Percentiles rank a stretch among this genome's conserved stretches.
These are phyloP conservation scores for Umbilicus rupestris DNA, from an alignment of 164 flowering plant species.

Conservation along the genomic window DNA sequence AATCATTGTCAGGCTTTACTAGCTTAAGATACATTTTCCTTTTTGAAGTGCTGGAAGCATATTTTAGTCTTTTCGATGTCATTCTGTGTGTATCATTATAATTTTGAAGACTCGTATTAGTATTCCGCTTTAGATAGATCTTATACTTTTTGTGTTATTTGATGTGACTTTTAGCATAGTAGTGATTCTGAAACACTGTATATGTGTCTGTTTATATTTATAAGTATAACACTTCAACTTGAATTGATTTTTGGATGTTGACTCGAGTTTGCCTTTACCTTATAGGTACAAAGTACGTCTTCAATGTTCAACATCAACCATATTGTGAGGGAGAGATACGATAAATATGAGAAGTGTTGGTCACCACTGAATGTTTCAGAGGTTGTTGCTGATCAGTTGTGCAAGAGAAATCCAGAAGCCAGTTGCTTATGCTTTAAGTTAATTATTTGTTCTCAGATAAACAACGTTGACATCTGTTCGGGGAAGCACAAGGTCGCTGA, in stretches of 20 bases:
- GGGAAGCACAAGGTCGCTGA: constrained; percentile 15
- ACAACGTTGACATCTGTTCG: constrained; percentile 9
- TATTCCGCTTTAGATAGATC: background rate
- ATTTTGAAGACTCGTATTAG: background rate
- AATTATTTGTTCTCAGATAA: constrained; percentile 38
- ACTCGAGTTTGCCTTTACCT: constrained; percentile 6
- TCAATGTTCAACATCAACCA: constrained; percentile 51
- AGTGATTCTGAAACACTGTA: background rate
- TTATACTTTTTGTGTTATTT: background rate
- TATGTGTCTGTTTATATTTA: background rate
- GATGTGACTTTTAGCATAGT: background rate
- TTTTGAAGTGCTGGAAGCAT: too few relatives aligned
- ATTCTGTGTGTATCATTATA: background rate
- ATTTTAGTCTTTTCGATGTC: too few relatives aligned
- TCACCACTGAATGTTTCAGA: constrained; percentile 77
- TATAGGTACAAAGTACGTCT: constrained; percentile 36
- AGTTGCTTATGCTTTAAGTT: constrained; percentile 84
- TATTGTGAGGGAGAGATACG: constrained; percentile 43
- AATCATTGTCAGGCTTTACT: background rate
- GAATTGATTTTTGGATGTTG: background rate
- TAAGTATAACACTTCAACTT: background rate
- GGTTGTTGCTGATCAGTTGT: constrained; percentile 37
- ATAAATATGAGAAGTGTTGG: constrained; percentile 45
- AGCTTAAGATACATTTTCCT: too few relatives aligned
- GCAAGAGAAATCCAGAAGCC: constrained; percentile 42